Evolutionary conservation across 352 stramenopile genomes (phyloP).

Genomic region (Globisporangium irregulare): DNA sequence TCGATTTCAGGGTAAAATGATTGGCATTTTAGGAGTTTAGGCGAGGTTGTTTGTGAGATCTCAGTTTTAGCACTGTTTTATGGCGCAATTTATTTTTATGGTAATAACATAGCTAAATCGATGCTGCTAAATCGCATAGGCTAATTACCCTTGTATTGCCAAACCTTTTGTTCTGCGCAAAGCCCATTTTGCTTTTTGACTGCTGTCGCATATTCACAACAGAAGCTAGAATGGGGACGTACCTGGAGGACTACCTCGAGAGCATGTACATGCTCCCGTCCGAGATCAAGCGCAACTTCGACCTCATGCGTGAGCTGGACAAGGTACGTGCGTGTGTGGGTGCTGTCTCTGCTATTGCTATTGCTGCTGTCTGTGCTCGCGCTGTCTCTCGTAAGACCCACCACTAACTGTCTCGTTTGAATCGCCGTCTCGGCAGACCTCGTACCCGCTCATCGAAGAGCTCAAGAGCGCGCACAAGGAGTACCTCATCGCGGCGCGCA

Average conservation of each 20-base stretch:
- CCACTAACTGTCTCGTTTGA: conserved; percentile 7
- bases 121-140: too few relatives aligned
- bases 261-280: conserved; percentile 89
- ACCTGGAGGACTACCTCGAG: conserved; percentile 86
- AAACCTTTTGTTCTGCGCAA: too few relatives aligned
- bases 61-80: too few relatives aligned
- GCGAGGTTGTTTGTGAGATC: too few relatives aligned
- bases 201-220: not conserved
- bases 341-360: not conserved
- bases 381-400: not conserved
- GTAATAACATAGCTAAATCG: too few relatives aligned
- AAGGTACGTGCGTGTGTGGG: conserved; percentile 39
- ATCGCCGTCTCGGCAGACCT: conserved; percentile 33
- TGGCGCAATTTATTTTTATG: too few relatives aligned
- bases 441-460: conserved; percentile 75
- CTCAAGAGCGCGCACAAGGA: conserved; percentile 59
- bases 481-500: conserved; percentile 56
- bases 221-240: conserved; percentile 63
- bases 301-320: conserved; percentile 86
- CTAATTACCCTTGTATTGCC: too few relatives aligned
- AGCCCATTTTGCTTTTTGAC: not conserved
- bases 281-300: conserved; percentile 89
- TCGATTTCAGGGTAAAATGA: too few relatives aligned
- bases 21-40: too few relatives aligned
- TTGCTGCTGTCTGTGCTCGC: not conserved